Conservation (phyloP, 2,329 filamentous ascomycete genomes). For the Fusarium denticulatum region DNA sequence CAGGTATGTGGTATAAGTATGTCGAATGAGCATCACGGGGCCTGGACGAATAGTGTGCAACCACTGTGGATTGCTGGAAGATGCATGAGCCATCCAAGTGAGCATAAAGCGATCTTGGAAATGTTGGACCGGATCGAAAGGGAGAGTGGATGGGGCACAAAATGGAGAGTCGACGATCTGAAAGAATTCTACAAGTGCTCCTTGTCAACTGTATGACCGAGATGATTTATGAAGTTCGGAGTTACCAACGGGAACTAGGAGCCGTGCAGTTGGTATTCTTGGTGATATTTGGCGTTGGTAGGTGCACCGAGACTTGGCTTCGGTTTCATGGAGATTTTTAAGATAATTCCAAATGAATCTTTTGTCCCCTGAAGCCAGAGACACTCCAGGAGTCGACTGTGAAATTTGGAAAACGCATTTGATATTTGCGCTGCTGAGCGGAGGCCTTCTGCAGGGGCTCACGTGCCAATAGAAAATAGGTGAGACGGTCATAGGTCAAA, state of each 20-base stretch:
- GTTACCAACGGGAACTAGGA: not conserved
- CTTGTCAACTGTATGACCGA: constrained; percentile 7
- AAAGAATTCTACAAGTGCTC: constrained; percentile 53
- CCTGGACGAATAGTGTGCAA: constrained; percentile 64
- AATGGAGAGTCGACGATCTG: constrained; percentile 63
- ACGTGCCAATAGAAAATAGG: constrained; percentile 10
- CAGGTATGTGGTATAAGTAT: constrained; percentile 63
- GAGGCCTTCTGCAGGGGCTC: not conserved
- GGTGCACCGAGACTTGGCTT: not conserved
- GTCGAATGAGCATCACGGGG: constrained; percentile 62
- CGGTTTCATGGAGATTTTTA: no score
- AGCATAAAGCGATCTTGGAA: constrained; percentile 56
- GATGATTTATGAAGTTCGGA: not conserved
- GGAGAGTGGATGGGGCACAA: constrained; percentile 63
- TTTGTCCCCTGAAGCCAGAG: rapidly evolving
- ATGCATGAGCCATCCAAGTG: constrained; percentile 58
- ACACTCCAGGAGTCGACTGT: not conserved
- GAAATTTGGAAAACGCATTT: not conserved
- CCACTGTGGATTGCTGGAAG: constrained; percentile 64
- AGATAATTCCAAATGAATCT: not conserved
- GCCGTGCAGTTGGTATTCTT: not conserved
- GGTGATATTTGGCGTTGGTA: not conserved
- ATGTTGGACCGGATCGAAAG: constrained; percentile 60
- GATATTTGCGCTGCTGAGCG: not conserved
- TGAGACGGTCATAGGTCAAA: constrained; percentile 1